Evolutionary conservation across 2,329 filamentous ascomycete genomes (phyloP).

Genomic region (Rugonectria rugulosa): DNA sequence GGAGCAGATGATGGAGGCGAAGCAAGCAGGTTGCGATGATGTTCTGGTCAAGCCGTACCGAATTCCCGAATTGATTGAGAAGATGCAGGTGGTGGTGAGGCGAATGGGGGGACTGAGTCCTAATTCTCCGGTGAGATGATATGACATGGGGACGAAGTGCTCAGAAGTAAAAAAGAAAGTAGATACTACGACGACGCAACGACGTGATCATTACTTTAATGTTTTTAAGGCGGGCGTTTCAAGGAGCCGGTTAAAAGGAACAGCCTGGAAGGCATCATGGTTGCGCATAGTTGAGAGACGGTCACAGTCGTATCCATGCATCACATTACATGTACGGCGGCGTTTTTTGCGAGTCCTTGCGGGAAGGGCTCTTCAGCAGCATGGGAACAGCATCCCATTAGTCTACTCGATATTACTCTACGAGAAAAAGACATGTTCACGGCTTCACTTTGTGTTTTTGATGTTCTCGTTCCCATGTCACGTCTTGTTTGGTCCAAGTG

Average conservation of each 20-base stretch:
- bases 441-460: neutral
- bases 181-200: constrained; percentile 3
- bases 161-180: neutral
- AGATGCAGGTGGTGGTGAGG: constrained; percentile 61
- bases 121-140: constrained; percentile 39
- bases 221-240: constrained; percentile 18
- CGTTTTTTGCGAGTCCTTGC: constrained; percentile 9
- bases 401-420: neutral
- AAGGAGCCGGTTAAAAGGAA: constrained; percentile 13
- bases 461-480: neutral
- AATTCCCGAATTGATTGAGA: constrained; percentile 66
- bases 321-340: too few species aligned
- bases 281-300: neutral
- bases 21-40: constrained; percentile 64
- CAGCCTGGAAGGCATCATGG: neutral
- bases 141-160: neutral
- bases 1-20: constrained; percentile 64
- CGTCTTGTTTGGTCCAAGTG: too few species aligned
- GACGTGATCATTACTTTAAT: constrained; percentile 13
- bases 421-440: too few species aligned
- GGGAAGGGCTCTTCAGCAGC: neutral
- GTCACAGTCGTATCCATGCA: neutral
- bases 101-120: constrained; percentile 41
- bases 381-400: neutral
- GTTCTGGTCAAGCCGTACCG: constrained; percentile 77